A percentile compares a stretch with the other conserved stretches of the same genome.
These are phyloP conservation scores for Calycina herbarum DNA, from an alignment of 2,329 filamentous ascomycete genomes.

Conservation along the genomic window DNA sequence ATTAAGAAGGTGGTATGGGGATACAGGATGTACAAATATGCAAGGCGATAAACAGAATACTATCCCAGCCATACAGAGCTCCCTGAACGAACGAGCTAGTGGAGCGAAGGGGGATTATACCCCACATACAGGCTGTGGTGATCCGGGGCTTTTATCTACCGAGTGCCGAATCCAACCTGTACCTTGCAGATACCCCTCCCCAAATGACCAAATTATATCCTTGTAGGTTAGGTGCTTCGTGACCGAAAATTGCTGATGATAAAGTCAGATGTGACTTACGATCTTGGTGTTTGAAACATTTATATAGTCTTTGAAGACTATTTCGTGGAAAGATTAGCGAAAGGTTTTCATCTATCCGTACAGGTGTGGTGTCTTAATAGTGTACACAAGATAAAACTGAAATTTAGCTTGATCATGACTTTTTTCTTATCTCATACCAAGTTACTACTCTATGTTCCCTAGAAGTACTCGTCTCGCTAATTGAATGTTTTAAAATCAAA, in stretches of 20 bases:
- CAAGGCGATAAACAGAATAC: background rate
- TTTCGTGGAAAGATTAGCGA: too few relatives aligned
- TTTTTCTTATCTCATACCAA: too few relatives aligned
- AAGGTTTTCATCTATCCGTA: too few relatives aligned
- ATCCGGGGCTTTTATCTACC: constrained; percentile 5
- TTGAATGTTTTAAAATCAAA: too few relatives aligned
- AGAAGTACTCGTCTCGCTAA: too few relatives aligned
- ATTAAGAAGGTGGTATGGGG: constrained; percentile 17
- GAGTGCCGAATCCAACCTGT: constrained; percentile 8
- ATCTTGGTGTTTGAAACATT: background rate
- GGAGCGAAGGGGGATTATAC: background rate
- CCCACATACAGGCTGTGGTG: background rate
- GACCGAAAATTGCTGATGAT: background rate
- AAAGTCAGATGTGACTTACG: background rate
- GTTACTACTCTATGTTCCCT: too few relatives aligned
- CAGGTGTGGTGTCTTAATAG: too few relatives aligned
- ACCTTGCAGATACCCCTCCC: constrained; percentile 9
- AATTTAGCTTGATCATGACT: too few relatives aligned
- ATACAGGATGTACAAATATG: constrained; percentile 4
- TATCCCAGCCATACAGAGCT: background rate
- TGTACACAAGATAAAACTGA: too few relatives aligned
- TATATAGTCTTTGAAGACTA: background rate
- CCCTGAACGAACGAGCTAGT: background rate
- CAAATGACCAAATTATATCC: constrained; percentile 4
- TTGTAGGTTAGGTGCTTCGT: background rate